A percentile compares a stretch with the other conserved stretches of the same genome.
These are phyloP conservation scores for Aspergillus sp. DNA, from an alignment of 2,329 filamentous ascomycete genomes.

Conservation along the genomic window DNA sequence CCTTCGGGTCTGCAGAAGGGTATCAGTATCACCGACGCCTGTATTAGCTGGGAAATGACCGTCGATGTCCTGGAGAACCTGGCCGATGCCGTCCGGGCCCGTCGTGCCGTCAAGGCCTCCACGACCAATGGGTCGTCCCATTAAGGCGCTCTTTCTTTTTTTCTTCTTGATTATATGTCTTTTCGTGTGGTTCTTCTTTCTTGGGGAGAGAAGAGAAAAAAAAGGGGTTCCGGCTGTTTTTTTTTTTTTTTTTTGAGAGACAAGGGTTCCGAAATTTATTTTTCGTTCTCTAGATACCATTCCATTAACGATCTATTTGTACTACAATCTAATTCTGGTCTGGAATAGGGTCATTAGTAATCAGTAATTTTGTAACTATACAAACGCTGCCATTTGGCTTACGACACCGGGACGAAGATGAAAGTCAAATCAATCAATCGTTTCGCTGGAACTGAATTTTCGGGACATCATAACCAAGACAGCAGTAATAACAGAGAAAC, in stretches of 20 bases:
- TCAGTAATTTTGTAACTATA: no score
- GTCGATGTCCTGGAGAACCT: constrained; percentile 74
- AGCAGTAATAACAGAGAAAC: not conserved
- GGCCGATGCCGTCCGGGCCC: constrained; percentile 69
- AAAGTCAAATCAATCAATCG: not conserved
- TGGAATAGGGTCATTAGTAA: no score
- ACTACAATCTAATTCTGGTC: no score
- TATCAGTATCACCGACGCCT: constrained; percentile 91
- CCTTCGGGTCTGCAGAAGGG: constrained; percentile 72
- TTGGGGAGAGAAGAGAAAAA: not conserved
- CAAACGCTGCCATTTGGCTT: not conserved
- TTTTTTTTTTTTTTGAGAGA: not conserved
- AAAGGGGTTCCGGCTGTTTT: not conserved
- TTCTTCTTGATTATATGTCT: constrained; percentile 5
- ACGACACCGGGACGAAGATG: not conserved
- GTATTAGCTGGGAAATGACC: constrained; percentile 86
- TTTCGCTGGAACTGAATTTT: not conserved
- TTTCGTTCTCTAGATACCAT: constrained; percentile 14
- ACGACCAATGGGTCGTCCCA: constrained; percentile 19
- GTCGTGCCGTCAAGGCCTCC: constrained; percentile 47
- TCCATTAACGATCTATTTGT: constrained; percentile 1
- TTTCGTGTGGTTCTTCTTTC: not conserved
- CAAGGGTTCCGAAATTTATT: not conserved
- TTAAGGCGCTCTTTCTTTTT: constrained; percentile 4
- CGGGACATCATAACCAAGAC: not conserved